Percentiles rank a stretch among this genome's conserved stretches.
Evolutionary conservation across 2,329 filamentous ascomycete species (phyloP).

Genomic region (Macroventuria anomochaeta): DNA sequence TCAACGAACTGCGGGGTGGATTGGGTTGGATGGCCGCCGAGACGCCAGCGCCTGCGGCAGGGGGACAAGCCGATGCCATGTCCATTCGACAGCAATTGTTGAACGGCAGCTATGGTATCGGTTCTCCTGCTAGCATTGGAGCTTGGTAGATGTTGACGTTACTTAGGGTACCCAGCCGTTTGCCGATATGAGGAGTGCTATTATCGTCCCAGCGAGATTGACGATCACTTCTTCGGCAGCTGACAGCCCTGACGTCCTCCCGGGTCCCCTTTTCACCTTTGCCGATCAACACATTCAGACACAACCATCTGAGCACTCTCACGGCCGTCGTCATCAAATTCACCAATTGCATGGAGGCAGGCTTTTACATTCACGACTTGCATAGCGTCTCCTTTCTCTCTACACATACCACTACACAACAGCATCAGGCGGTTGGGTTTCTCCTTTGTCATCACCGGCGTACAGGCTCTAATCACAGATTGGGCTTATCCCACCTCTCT

Average conservation of each 20-base stretch:
- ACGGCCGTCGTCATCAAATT: neutral
- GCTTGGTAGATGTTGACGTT: slow-evolving; percentile 55
- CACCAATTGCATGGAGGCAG: slow-evolving; percentile 28
- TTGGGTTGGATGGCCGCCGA: slow-evolving; percentile 77
- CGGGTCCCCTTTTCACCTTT: neutral
- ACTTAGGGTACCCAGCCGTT: neutral
- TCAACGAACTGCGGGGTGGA: slow-evolving; percentile 75
- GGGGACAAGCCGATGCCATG: slow-evolving; percentile 38
- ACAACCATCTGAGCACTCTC: neutral
- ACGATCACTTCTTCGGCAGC: neutral
- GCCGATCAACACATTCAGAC: neutral
- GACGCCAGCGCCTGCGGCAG: slow-evolving; percentile 25
- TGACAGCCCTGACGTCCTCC: neutral
- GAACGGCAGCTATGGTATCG: slow-evolving; percentile 63
- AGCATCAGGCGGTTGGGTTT: slow-evolving; percentile 32
- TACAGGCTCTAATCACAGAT: slow-evolving; percentile 13
- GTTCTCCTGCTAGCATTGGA: slow-evolving; percentile 62
- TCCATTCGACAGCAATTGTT: slow-evolving; percentile 57
- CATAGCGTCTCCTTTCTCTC: slow-evolving; percentile 43
- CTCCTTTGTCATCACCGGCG: slow-evolving; percentile 22
- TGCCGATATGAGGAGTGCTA: neutral
- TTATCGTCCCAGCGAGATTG: neutral
- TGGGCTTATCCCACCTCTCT: slow-evolving; percentile 11
- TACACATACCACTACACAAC: slow-evolving; percentile 24
- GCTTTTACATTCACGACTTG: slow-evolving; percentile 42